Conservation (phyloP, 257 asterid species). For the Misopates orontium region DNA sequence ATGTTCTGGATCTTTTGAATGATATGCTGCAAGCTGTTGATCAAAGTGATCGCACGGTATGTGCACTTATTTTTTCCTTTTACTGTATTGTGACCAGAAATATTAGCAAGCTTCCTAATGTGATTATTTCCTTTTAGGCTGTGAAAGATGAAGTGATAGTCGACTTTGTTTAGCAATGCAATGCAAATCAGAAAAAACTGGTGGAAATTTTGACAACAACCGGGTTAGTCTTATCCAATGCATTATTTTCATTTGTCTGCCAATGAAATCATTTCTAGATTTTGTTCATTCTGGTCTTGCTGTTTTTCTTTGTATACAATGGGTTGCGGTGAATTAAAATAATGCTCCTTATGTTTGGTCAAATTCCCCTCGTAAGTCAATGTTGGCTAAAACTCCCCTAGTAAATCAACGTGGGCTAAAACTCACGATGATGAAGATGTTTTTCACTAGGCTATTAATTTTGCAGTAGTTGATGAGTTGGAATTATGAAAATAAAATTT, state of each 20-base stretch:
- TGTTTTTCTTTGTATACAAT: too few species aligned
- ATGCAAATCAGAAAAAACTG: conserved; percentile 76
- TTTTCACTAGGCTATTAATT: too few species aligned
- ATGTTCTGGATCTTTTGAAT: conserved; percentile 65
- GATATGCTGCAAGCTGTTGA: conserved; percentile 86
- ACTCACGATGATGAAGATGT: too few species aligned
- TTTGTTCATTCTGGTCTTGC: background rate
- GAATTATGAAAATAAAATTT: too few species aligned
- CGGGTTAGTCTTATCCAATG: conserved; percentile 36
- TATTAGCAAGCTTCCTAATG: conserved; percentile 9
- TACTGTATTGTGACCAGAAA: background rate
- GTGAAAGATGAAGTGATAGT: conserved; percentile 70
- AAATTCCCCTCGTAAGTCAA: too few species aligned
- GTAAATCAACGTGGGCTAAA: too few species aligned
- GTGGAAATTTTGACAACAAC: conserved; percentile 68
- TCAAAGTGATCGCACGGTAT: conserved; percentile 62
- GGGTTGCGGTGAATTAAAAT: too few species aligned
- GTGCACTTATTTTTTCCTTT: conserved; percentile 7
- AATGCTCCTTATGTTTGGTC: too few species aligned
- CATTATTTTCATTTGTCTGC: background rate
- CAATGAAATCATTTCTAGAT: background rate
- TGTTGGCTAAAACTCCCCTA: too few species aligned
- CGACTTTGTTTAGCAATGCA: conserved; percentile 83
- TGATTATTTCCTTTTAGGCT: conserved; percentile 43
- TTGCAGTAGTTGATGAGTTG: too few species aligned